A percentile compares a stretch with the other conserved stretches of the same genome.
Conservation (phyloP, 1,284 basidiomycete genomes). For the Ceratobasidium sp. region DNA sequence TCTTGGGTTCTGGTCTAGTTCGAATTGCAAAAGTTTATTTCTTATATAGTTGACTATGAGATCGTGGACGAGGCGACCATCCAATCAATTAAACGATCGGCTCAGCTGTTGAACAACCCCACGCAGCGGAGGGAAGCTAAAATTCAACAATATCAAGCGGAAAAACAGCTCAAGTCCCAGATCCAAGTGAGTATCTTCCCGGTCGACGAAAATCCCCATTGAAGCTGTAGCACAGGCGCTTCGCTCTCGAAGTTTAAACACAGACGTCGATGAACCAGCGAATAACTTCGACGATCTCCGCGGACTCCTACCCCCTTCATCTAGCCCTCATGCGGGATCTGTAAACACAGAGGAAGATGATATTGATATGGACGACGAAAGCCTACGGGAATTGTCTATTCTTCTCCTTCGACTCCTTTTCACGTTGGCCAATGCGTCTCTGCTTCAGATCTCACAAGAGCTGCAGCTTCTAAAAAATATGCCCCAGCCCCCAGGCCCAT, state of each 20-base stretch:
- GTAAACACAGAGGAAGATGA: constrained; percentile 59
- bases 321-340: constrained; percentile 14
- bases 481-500: constrained; percentile 53
- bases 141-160: constrained; percentile 86
- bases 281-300: constrained; percentile 40
- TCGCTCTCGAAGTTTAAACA: constrained; percentile 56
- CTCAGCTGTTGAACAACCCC: constrained; percentile 68
- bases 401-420: constrained; percentile 79
- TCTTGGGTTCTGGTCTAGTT: constrained; percentile 57
- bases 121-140: constrained; percentile 81
- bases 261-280: constrained; percentile 51
- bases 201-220: background rate
- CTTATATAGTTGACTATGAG: constrained; percentile 71
- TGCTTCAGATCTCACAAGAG: constrained; percentile 64
- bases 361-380: constrained; percentile 69
- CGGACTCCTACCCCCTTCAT: constrained; percentile 23
- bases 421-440: constrained; percentile 67
- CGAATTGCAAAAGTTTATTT: constrained; percentile 67
- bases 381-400: constrained; percentile 72
- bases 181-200: constrained; percentile 67
- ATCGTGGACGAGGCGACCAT: constrained; percentile 59
- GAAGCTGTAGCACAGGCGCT: constrained; percentile 59
- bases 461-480: constrained; percentile 73
- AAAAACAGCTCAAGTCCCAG: constrained; percentile 77
- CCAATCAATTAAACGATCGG: constrained; percentile 52